phyloP scores from a whole-genome alignment of 805 yeast genomes.

The Kodamaea leandrae region DNA sequence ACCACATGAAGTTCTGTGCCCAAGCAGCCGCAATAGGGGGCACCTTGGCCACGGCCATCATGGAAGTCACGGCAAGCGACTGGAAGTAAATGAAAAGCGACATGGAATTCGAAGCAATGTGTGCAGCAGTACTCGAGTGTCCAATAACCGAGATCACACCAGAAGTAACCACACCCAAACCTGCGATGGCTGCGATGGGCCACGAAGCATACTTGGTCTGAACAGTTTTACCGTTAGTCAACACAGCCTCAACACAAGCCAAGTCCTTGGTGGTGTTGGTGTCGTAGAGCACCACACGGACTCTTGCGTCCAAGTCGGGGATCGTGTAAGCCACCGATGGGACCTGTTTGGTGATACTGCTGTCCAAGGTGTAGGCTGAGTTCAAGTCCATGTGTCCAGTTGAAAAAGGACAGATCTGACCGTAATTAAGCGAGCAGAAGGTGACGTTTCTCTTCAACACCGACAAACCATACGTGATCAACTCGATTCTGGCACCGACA shows the following conservation, averaged over 20 bases:
- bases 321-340: constrained; percentile 86
- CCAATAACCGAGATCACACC: constrained; percentile 86
- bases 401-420: constrained; percentile 71
- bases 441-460: constrained; percentile 53
- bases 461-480: constrained; percentile 80
- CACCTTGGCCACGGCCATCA: constrained; percentile 89
- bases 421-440: constrained; percentile 56
- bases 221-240: constrained; percentile 89
- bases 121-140: constrained; percentile 90
- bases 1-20: constrained; percentile 97
- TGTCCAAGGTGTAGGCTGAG: constrained; percentile 45
- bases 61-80: constrained; percentile 82
- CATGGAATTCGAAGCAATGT: constrained; percentile 93
- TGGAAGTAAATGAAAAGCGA: constrained; percentile 93
- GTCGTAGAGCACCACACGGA: constrained; percentile 60
- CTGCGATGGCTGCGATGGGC: constrained; percentile 93
- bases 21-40: constrained; percentile 98
- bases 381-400: constrained; percentile 82
- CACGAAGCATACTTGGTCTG: constrained; percentile 68
- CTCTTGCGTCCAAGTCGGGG: constrained; percentile 94
- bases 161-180: constrained; percentile 82
- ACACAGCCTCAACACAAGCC: constrained; percentile 89
- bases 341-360: constrained; percentile 46
- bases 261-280: constrained; percentile 46
- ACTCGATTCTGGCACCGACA: constrained; percentile 59